A percentile compares a stretch with the other conserved stretches of the same genome.
phyloP scores from a whole-genome alignment of 2,329 filamentous ascomycete species.

The Domatiomyces globalis region DNA sequence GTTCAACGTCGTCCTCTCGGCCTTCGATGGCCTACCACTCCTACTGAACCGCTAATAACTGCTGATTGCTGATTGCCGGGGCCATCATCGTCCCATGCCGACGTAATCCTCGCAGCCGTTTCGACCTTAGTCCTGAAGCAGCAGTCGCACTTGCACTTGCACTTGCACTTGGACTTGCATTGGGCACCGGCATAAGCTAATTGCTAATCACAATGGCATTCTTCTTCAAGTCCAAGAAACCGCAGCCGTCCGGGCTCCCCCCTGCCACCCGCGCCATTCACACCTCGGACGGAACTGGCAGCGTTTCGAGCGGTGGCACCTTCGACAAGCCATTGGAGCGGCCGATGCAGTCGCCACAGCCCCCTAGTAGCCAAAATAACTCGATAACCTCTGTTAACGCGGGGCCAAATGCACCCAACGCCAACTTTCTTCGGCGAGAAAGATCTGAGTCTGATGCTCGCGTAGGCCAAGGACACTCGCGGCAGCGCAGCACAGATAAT shows the following conservation, averaged over 20 bases:
- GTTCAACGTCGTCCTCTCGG: neutral
- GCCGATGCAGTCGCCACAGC: slow-evolving; percentile 11
- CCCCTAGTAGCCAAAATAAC: slow-evolving; percentile 10
- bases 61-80: neutral
- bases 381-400: slow-evolving; percentile 13
- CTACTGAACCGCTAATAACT: neutral
- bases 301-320: slow-evolving; percentile 41
- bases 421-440: slow-evolving; percentile 34
- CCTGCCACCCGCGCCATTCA: slow-evolving; percentile 41
- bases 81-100: neutral
- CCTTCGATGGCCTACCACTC: neutral
- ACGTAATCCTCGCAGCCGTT: neutral
- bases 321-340: slow-evolving; percentile 10
- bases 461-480: slow-evolving; percentile 28
- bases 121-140: neutral
- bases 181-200: neutral
- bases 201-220: slow-evolving; percentile 48
- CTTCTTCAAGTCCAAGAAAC: slow-evolving; percentile 66
- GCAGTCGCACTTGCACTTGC: too few species aligned
- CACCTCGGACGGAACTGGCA: slow-evolving; percentile 37
- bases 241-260: slow-evolving; percentile 34
- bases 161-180: neutral
- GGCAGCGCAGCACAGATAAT: slow-evolving; percentile 6
- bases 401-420: slow-evolving; percentile 6
- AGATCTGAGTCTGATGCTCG: slow-evolving; percentile 42